phyloP scores from a whole-genome alignment of 257 asterid genomes.

The Nicotiana knightiana region DNA sequence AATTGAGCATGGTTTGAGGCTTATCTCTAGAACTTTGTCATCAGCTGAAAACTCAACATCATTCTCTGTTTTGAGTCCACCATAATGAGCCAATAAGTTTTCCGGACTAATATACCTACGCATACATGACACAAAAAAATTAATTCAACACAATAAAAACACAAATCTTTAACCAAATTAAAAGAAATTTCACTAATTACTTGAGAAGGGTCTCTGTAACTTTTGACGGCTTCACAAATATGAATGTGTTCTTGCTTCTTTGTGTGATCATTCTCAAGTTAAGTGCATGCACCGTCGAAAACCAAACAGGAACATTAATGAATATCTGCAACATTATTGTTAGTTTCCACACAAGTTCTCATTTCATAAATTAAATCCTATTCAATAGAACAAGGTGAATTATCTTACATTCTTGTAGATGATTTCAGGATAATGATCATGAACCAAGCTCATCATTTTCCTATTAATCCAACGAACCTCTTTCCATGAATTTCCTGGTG shows the following conservation, averaged over 20 bases:
- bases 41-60: conserved; percentile 58
- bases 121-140: neutral
- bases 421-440: conserved; percentile 64
- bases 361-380: neutral
- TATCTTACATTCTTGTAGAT: conserved; percentile 53
- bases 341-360: neutral
- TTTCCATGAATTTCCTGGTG: conserved; percentile 34
- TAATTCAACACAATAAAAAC: neutral
- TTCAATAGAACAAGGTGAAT: neutral
- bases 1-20: conserved; percentile 32
- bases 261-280: conserved; percentile 47
- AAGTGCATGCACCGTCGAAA: conserved; percentile 48
- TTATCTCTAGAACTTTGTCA: conserved; percentile 64
- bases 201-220: conserved; percentile 72
- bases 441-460: conserved; percentile 46
- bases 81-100: conserved; percentile 47
- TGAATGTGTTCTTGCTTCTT: conserved; percentile 48
- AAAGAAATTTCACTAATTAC: conserved; percentile 23
- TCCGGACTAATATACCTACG: conserved; percentile 54
- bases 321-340: conserved; percentile 49
- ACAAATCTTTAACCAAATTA: neutral
- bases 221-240: conserved; percentile 60
- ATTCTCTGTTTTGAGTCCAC: conserved; percentile 64
- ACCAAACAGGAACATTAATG: conserved; percentile 72
- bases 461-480: conserved; percentile 43